Evolutionary conservation across 768 basidiomycete genomes (phyloP).

Genomic region (Thelephora ganbajun): DNA sequence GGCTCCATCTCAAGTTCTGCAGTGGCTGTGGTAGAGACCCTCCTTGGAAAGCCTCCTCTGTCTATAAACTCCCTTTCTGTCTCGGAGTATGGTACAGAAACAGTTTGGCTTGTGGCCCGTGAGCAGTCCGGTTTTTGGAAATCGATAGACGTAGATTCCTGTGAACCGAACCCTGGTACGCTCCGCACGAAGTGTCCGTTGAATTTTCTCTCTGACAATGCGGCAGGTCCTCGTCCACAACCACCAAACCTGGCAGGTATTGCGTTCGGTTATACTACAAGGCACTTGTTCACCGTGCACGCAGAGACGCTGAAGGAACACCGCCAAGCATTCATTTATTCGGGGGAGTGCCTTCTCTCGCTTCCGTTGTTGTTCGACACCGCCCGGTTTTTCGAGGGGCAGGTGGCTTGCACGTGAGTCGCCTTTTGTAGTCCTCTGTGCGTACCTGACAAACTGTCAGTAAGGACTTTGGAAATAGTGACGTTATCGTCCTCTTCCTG

Average conservation of each 20-base stretch:
- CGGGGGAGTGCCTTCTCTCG: conserved; percentile 64
- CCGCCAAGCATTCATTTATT: conserved; percentile 71
- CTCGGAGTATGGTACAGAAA: conserved; percentile 73
- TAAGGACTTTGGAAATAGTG: conserved; percentile 60
- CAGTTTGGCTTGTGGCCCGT: conserved; percentile 75
- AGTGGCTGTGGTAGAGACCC: conserved; percentile 69
- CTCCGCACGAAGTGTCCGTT: not conserved
- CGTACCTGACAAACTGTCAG: conserved; percentile 23
- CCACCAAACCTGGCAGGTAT: too few species aligned
- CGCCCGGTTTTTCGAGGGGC: conserved; percentile 61
- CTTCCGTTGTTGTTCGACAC: conserved; percentile 65
- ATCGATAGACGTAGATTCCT: conserved; percentile 64
- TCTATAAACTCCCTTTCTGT: conserved; percentile 61
- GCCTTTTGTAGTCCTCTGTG: not conserved
- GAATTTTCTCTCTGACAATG: not conserved
- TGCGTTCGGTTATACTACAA: too few species aligned
- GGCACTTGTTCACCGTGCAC: too few species aligned
- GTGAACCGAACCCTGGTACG: conserved; percentile 70
- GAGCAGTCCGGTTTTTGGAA: conserved; percentile 92
- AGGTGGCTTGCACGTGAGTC: conserved; percentile 83
- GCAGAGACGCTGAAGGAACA: conserved; percentile 81
- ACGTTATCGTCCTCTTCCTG: conserved; percentile 72
- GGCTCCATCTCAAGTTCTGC: conserved; percentile 80
- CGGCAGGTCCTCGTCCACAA: conserved; percentile 2
- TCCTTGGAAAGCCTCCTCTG: conserved; percentile 83